phyloP scores from a whole-genome alignment of 1,284 basidiomycete genomes.

The Marasmius sp. region DNA sequence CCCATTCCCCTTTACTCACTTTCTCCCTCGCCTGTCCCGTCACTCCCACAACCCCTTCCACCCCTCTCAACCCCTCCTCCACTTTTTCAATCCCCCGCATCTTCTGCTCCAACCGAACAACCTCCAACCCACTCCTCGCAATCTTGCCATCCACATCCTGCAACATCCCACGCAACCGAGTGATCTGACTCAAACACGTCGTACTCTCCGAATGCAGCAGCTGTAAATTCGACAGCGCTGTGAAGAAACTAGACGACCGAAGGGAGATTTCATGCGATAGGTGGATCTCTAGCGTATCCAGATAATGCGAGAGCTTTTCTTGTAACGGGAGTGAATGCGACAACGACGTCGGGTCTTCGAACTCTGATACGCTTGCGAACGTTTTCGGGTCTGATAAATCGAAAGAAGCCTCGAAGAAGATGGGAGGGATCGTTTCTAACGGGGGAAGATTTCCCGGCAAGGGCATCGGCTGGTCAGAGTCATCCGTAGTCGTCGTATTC shows the following conservation, averaged over 20 bases:
- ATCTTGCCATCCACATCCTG: slow-evolving; percentile 76
- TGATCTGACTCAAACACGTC: slow-evolving; percentile 78
- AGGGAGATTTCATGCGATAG: slow-evolving; percentile 91
- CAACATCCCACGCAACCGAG: slow-evolving; percentile 70
- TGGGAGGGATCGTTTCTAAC: slow-evolving; percentile 75
- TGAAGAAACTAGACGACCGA: slow-evolving; percentile 93
- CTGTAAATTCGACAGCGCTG: slow-evolving; percentile 91
- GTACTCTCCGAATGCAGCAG: slow-evolving; percentile 89
- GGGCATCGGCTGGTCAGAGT: slow-evolving; percentile 7
- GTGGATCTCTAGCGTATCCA: slow-evolving; percentile 94
- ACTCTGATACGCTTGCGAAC: slow-evolving; percentile 83
- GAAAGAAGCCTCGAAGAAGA: slow-evolving; percentile 82
- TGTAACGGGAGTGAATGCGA: slow-evolving; percentile 75
- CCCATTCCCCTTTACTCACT: slow-evolving; percentile 83
- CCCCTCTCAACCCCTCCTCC: slow-evolving; percentile 60
- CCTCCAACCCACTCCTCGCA: slow-evolving; percentile 75
- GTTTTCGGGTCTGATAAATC: slow-evolving; percentile 85
- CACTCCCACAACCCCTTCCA: slow-evolving; percentile 77
- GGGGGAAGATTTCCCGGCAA: slow-evolving; percentile 44
- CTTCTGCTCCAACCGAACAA: slow-evolving; percentile 68
- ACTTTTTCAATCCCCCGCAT: slow-evolving; percentile 62
- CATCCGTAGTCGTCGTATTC: not conserved
- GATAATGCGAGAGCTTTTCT: slow-evolving; percentile 91
- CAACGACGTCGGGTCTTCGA: slow-evolving; percentile 71
- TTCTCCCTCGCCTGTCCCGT: slow-evolving; percentile 67